Evolutionary conservation across 352 stramenopile genomes (phyloP).

Genomic region (Phytopythium oedochilum): DNA sequence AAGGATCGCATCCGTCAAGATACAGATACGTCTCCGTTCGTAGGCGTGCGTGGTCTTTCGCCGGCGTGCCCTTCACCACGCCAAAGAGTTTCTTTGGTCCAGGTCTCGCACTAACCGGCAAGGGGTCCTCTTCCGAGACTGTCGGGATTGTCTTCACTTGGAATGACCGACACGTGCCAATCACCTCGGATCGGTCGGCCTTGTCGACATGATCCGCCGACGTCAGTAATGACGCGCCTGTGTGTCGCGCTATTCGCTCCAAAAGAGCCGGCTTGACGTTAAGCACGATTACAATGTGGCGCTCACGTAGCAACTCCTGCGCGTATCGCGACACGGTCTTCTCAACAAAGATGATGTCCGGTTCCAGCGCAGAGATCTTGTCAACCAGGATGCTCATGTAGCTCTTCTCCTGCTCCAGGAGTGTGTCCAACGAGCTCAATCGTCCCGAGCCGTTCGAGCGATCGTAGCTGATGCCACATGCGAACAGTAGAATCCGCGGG

Average conservation of each 20-base stretch:
- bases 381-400: conserved; percentile 97
- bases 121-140: conserved; percentile 30
- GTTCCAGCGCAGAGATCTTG: conserved; percentile 94
- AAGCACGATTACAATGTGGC: conserved; percentile 90
- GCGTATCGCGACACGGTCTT: conserved; percentile 86
- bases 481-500: conserved; percentile 96
- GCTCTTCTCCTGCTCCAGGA: conserved; percentile 95
- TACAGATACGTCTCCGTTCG: conserved; percentile 90
- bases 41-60: conserved; percentile 16
- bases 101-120: conserved; percentile 4
- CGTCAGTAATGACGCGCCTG: conserved; percentile 88
- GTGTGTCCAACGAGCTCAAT: conserved; percentile 93
- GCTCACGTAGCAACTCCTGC: conserved; percentile 90
- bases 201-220: conserved; percentile 92
- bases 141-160: conserved; percentile 53
- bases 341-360: conserved; percentile 94
- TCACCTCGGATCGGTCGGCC: conserved; percentile 35
- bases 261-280: conserved; percentile 93
- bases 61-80: conserved; percentile 21
- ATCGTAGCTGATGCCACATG: conserved; percentile 96
- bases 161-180: conserved; percentile 68
- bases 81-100: conserved; percentile 15
- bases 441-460: conserved; percentile 75
- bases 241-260: conserved; percentile 91
- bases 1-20: conserved; percentile 92